Conservation (phyloP, 257 asterid genomes). For the Penstemon eatonii region DNA sequence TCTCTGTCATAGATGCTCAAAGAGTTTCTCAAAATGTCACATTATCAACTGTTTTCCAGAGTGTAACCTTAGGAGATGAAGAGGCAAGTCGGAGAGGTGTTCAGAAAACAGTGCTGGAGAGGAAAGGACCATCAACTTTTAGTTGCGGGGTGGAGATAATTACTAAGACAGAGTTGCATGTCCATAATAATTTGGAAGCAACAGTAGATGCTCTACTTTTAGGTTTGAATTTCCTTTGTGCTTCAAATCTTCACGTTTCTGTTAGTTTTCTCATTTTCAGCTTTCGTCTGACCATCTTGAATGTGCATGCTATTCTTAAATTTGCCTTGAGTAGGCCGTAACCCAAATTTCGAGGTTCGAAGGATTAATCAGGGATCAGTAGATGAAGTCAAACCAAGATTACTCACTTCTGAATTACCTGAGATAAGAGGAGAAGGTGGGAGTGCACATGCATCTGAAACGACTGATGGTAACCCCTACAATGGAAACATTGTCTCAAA, state of each 20-base stretch:
- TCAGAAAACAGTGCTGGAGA: constrained; percentile 88
- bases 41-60: constrained; percentile 50
- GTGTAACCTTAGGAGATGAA: constrained; percentile 97
- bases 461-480: constrained; percentile 27
- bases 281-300: constrained; percentile 12
- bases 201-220: constrained; percentile 89
- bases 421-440: constrained; percentile 37
- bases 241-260: constrained; percentile 17
- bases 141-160: constrained; percentile 91
- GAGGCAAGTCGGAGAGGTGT: constrained; percentile 97
- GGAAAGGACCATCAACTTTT: constrained; percentile 96
- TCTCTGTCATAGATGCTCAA: constrained; percentile 16
- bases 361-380: constrained; percentile 51
- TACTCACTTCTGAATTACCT: constrained; percentile 32
- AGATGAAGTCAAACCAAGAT: constrained; percentile 35
- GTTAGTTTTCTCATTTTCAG: constrained; percentile 19
- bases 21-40: constrained; percentile 15
- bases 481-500: constrained; percentile 32
- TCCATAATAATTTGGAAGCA: constrained; percentile 78
- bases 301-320: constrained; percentile 21
- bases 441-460: constrained; percentile 36
- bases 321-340: constrained; percentile 58
- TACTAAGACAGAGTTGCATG: constrained; percentile 72
- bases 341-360: constrained; percentile 74
- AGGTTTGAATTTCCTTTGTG: constrained; percentile 45